Evolutionary conservation across 164 flowering plant species (phyloP).

Genomic region (Chloranthus sessilifolius): DNA sequence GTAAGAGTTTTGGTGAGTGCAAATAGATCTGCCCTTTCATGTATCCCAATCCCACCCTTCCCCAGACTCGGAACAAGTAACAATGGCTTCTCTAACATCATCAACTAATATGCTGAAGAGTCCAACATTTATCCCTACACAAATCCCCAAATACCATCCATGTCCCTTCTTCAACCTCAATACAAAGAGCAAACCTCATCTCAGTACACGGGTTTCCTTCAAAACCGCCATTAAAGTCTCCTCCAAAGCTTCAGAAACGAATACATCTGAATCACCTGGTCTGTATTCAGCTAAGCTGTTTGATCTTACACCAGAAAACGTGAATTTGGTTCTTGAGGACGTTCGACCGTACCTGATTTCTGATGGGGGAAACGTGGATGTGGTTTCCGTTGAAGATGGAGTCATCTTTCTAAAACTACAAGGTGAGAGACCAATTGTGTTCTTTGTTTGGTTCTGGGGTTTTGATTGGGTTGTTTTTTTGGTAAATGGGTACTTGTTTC

Average conservation of each 20-base stretch:
- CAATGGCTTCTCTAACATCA: constrained; percentile 26
- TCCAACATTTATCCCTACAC: neutral
- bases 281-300: constrained; percentile 67
- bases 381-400: constrained; percentile 87
- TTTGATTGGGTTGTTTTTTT: too few species aligned
- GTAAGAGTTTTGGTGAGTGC: too few species aligned
- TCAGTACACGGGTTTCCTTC: constrained; percentile 10
- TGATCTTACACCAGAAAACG: constrained; percentile 70
- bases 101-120: constrained; percentile 14
- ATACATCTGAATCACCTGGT: constrained; percentile 47
- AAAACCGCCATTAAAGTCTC: constrained; percentile 19
- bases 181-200: constrained; percentile 4
- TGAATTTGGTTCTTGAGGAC: constrained; percentile 80
- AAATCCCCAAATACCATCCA: constrained; percentile 3
- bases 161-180: constrained; percentile 1
- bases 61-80: neutral
- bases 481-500: too few species aligned
- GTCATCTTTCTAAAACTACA: constrained; percentile 73
- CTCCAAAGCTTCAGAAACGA: constrained; percentile 10
- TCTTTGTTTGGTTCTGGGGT: neutral
- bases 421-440: too few species aligned
- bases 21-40: too few species aligned
- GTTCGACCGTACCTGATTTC: constrained; percentile 88
- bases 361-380: constrained; percentile 96
- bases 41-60: too few species aligned